A percentile compares a stretch with the other conserved stretches of the same genome.
Conservation (phyloP, 768 basidiomycete species). For the Hemileccinum impolitum region DNA sequence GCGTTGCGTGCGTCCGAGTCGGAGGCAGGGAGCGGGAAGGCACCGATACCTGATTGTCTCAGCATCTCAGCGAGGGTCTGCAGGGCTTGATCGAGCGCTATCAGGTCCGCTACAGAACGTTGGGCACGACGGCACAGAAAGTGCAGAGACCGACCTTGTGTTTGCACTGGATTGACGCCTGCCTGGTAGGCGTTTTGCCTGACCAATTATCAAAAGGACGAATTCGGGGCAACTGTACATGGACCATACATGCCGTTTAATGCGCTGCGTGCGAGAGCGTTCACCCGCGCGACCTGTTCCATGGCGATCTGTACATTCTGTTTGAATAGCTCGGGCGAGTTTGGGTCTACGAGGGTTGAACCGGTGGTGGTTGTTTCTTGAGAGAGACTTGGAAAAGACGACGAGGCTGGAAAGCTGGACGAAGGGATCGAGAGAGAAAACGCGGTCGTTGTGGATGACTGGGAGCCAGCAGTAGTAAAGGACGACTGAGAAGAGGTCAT, state of each 20-base stretch:
- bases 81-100: conserved; percentile 49
- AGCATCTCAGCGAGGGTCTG: conserved; percentile 46
- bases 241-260: conserved; percentile 51
- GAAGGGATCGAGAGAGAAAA: conserved; percentile 17
- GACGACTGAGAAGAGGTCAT: conserved; percentile 14
- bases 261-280: conserved; percentile 45
- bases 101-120: conserved; percentile 41
- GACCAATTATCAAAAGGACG: neutral
- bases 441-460: conserved; percentile 1
- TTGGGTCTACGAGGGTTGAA: conserved; percentile 41
- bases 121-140: neutral
- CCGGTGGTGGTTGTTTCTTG: conserved; percentile 21
- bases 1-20: conserved; percentile 10
- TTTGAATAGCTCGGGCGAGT: conserved; percentile 61
- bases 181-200: conserved; percentile 63
- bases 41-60: conserved; percentile 62
- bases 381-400: conserved; percentile 22
- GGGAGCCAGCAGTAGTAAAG: too few relatives aligned
- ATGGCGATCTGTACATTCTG: conserved; percentile 49
- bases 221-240: neutral
- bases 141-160: conserved; percentile 44
- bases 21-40: conserved; percentile 47
- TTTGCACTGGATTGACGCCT: conserved; percentile 51
- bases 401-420: neutral
- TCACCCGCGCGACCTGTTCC: conserved; percentile 48